Percentiles rank a stretch among this genome's conserved stretches.
These are phyloP conservation scores for Mycena floridula DNA, from an alignment of 768 basidiomycete genomes.

Conservation along the genomic window DNA sequence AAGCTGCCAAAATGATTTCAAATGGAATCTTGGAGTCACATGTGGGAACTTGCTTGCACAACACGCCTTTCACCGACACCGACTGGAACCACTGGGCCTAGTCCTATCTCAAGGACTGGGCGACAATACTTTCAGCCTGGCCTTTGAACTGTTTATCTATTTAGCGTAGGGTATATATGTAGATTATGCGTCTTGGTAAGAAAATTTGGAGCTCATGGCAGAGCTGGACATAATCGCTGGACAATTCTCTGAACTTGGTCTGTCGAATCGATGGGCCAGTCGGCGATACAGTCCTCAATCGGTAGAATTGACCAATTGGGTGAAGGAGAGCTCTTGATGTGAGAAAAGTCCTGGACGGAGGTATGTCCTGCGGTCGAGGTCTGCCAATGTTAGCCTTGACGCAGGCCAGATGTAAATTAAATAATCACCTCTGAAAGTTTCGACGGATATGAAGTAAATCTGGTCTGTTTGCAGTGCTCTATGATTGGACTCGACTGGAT, in stretches of 20 bases:
- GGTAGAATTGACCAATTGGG: slow-evolving; percentile 60
- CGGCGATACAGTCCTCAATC: slow-evolving; percentile 8
- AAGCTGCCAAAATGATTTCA: no score
- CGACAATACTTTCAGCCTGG: neutral
- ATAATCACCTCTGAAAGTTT: neutral
- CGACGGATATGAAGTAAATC: slow-evolving; percentile 60
- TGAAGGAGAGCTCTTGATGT: slow-evolving; percentile 69
- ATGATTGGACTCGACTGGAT: slow-evolving; percentile 74
- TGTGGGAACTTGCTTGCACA: no score
- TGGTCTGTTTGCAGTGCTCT: slow-evolving; percentile 60
- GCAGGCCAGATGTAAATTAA: neutral
- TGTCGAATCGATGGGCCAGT: slow-evolving; percentile 16
- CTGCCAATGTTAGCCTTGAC: no score
- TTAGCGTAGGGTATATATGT: neutral
- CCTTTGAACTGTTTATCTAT: neutral
- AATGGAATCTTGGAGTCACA: no score
- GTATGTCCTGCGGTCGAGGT: neutral
- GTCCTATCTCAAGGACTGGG: no score
- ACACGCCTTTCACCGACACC: no score
- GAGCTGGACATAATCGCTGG: no score
- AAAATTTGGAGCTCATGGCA: slow-evolving; percentile 1
- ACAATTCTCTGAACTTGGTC: slow-evolving; percentile 9
- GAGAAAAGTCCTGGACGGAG: slow-evolving; percentile 80
- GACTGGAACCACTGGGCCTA: no score
- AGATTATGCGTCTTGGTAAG: neutral